Conservation (phyloP, 495 filamentous ascomycete genomes). For the Neurospora cerealis region DNA sequence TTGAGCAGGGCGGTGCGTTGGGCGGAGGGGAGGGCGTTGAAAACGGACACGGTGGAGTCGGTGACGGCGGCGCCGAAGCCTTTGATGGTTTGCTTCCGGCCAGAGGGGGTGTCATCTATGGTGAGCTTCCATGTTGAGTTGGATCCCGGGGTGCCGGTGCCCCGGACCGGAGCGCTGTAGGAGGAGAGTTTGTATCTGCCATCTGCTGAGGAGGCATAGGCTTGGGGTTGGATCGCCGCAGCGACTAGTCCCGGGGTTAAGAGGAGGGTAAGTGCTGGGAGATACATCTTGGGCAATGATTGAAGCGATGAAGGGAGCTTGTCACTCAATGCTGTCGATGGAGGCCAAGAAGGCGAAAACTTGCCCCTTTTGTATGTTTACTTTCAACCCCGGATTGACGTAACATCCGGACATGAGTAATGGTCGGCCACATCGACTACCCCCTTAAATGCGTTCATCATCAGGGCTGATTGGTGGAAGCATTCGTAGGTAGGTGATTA, state of each 20-base stretch:
- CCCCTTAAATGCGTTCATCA: neutral
- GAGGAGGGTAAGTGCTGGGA: constrained; percentile 2
- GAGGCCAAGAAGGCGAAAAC: neutral
- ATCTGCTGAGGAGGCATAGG: constrained; percentile 36
- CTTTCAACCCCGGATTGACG: neutral
- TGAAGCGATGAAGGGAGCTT: neutral
- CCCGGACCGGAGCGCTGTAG: constrained; percentile 32
- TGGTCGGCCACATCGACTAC: neutral
- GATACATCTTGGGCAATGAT: constrained; percentile 1
- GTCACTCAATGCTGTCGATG: neutral
- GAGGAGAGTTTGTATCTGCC: constrained; percentile 35
- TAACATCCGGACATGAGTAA: neutral
- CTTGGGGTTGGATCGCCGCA: constrained; percentile 6
- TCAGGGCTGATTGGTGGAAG: neutral
- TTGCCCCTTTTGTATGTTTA: neutral
- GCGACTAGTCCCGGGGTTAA: constrained; percentile 11
- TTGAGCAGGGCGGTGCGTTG: constrained; percentile 33
- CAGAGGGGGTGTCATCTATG: constrained; percentile 38
- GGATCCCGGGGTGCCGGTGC: constrained; percentile 28
- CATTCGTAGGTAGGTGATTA: neutral
- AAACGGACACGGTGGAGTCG: constrained; percentile 43
- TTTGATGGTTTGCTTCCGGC: constrained; percentile 39
- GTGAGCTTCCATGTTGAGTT: constrained; percentile 38
- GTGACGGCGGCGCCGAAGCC: constrained; percentile 49
- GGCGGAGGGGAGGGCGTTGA: constrained; percentile 33